These are phyloP conservation scores for Botryotinia calthae DNA, from an alignment of 2,329 filamentous ascomycete genomes.

Conservation along the genomic window DNA sequence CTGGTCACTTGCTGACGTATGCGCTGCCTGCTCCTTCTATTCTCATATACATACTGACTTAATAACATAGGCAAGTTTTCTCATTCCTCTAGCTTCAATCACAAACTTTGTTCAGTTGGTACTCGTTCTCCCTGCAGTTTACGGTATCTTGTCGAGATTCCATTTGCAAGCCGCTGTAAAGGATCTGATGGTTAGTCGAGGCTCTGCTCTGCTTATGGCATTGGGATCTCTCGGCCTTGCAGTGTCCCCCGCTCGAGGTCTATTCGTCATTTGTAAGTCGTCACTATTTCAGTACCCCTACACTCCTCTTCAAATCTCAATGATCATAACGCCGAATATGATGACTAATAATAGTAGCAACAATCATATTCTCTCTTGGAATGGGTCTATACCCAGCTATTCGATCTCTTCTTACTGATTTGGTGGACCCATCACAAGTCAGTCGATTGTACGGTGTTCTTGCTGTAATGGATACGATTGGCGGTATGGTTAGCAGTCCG, in stretches of 20 bases:
- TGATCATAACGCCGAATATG: background rate
- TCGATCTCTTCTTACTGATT: conserved; percentile 50
- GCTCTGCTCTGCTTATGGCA: conserved; percentile 27
- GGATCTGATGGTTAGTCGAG: conserved; percentile 35
- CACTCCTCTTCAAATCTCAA: too few relatives aligned
- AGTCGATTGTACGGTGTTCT: conserved; percentile 54
- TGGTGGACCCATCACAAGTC: conserved; percentile 54
- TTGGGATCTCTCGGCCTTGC: conserved; percentile 22
- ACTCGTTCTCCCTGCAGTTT: conserved; percentile 24
- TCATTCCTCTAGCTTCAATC: conserved; percentile 25
- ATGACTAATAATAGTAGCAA: conserved; percentile 34
- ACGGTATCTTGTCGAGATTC: conserved; percentile 18
- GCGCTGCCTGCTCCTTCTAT: background rate
- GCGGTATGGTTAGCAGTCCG: conserved; percentile 48
- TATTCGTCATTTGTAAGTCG: conserved; percentile 23
- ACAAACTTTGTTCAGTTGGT: conserved; percentile 25
- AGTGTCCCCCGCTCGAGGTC: conserved; percentile 10
- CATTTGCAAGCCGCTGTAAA: conserved; percentile 16
- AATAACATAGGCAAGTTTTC: conserved; percentile 22
- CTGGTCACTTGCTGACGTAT: conserved; percentile 47
- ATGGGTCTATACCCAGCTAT: conserved; percentile 45
- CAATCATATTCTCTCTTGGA: conserved; percentile 49
- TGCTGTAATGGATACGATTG: conserved; percentile 49
- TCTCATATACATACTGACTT: conserved; percentile 16
- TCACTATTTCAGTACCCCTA: background rate